A percentile compares a stretch with the other conserved stretches of the same genome.
phyloP scores from a whole-genome alignment of 1,284 basidiomycete species.

The Ceraceosorus guamensis region DNA sequence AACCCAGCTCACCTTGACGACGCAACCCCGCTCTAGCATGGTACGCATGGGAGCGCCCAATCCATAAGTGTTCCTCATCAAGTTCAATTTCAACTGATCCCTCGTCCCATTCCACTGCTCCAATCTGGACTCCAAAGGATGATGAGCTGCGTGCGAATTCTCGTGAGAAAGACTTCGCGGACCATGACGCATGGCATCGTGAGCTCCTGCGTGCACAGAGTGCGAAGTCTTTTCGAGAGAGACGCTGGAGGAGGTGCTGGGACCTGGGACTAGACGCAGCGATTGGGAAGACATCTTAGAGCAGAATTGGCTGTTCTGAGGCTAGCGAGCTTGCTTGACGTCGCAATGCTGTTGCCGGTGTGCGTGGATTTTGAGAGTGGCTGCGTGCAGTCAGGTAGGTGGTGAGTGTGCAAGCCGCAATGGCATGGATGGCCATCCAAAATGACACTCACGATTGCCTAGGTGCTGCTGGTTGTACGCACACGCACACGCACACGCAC shows the following conservation, averaged over 20 bases:
- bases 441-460: too few relatives aligned
- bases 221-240: slow-evolving; percentile 31
- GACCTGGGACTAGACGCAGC: slow-evolving; percentile 11
- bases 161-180: slow-evolving; percentile 29
- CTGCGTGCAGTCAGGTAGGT: too few relatives aligned
- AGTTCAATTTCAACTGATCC: slow-evolving; percentile 72
- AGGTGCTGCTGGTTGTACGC: too few relatives aligned
- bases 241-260: neutral
- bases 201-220: slow-evolving; percentile 33
- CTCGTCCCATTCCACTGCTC: slow-evolving; percentile 77
- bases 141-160: slow-evolving; percentile 22
- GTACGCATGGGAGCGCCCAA: slow-evolving; percentile 77
- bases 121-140: slow-evolving; percentile 43
- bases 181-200: slow-evolving; percentile 44
- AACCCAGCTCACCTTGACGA: slow-evolving; percentile 59
- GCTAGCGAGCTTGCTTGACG: too few relatives aligned
- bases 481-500: too few relatives aligned
- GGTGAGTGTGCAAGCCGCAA: too few relatives aligned
- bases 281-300: slow-evolving; percentile 1
- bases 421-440: too few relatives aligned
- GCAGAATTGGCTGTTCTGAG: neutral
- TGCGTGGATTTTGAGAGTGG: too few relatives aligned
- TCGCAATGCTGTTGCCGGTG: too few relatives aligned
- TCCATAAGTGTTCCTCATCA: slow-evolving; percentile 78
- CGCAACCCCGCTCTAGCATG: slow-evolving; percentile 89